A percentile compares a stretch with the other conserved stretches of the same genome.
These are phyloP conservation scores for Galerina sulciceps DNA, from an alignment of 768 basidiomycete genomes.

Conservation along the genomic window DNA sequence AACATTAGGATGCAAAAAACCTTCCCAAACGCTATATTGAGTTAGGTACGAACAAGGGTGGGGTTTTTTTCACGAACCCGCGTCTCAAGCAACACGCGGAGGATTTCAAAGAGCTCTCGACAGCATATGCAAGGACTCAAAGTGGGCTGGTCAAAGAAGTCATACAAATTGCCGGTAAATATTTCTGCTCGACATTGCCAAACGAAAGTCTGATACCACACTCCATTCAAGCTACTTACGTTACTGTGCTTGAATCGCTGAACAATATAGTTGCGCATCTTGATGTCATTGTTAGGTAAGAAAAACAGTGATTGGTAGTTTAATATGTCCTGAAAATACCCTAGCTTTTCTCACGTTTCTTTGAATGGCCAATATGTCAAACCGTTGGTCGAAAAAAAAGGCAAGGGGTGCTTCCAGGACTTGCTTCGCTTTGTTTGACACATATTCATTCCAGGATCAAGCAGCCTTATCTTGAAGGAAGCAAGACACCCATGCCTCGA, in stretches of 20 bases:
- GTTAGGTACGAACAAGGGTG: constrained; percentile 82
- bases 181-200: neutral
- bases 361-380: constrained; percentile 89
- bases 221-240: constrained; percentile 78
- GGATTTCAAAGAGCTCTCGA: constrained; percentile 69
- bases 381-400: constrained; percentile 78
- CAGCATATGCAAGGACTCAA: constrained; percentile 78
- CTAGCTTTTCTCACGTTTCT: constrained; percentile 90
- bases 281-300: constrained; percentile 88
- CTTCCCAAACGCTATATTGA: constrained; percentile 80
- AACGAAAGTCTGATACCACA: neutral
- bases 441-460: constrained; percentile 59
- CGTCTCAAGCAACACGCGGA: constrained; percentile 72
- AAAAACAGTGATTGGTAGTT: neutral
- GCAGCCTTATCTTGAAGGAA: constrained; percentile 79
- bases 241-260: constrained; percentile 82
- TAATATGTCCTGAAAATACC: neutral
- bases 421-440: neutral
- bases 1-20: constrained; percentile 75
- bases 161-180: constrained; percentile 86
- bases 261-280: constrained; percentile 87
- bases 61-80: constrained; percentile 87
- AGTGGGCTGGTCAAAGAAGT: constrained; percentile 88
- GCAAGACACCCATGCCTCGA: constrained; percentile 97
- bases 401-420: constrained; percentile 39